These are phyloP conservation scores for Fusarium sp. DNA, from an alignment of 2,329 filamentous ascomycete genomes.

Conservation along the genomic window DNA sequence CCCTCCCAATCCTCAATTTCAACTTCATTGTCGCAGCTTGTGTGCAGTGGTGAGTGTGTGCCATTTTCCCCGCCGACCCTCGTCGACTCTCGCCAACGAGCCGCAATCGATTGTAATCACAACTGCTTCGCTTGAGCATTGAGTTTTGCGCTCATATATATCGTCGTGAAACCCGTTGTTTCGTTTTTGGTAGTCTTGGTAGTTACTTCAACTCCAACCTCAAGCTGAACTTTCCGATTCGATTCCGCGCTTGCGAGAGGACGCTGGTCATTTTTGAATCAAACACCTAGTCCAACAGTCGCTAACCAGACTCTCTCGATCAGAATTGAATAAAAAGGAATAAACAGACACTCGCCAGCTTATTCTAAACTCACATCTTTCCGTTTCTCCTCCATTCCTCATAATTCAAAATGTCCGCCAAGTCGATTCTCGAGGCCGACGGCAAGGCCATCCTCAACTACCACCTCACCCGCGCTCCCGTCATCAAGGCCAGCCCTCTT, in stretches of 20 bases:
- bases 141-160: conserved; percentile 5
- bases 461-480: conserved; percentile 95
- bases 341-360: conserved; percentile 44
- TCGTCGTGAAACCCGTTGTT: conserved; percentile 19
- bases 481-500: conserved; percentile 98
- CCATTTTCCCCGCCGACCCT: conserved; percentile 30
- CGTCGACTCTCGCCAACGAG: conserved; percentile 31
- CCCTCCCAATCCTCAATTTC: conserved; percentile 34
- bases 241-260: conserved; percentile 31
- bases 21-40: conserved; percentile 39
- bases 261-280: conserved; percentile 14
- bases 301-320: conserved; percentile 28
- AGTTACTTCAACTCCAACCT: conserved; percentile 18
- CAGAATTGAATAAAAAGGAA: conserved; percentile 44
- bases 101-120: conserved; percentile 19
- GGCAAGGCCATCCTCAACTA: conserved; percentile 99
- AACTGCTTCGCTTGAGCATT: conserved; percentile 18
- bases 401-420: conserved; percentile 67
- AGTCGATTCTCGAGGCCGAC: conserved; percentile 98
- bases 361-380: conserved; percentile 34
- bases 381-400: conserved; percentile 38
- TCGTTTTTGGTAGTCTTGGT: conserved; percentile 21
- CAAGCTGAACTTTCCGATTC: conserved; percentile 12
- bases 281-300: conserved; percentile 1
- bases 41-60: conserved; percentile 43